Evolutionary conservation across 2,329 filamentous ascomycete genomes (phyloP).

Genomic region (Aspergillus thermomutatus): DNA sequence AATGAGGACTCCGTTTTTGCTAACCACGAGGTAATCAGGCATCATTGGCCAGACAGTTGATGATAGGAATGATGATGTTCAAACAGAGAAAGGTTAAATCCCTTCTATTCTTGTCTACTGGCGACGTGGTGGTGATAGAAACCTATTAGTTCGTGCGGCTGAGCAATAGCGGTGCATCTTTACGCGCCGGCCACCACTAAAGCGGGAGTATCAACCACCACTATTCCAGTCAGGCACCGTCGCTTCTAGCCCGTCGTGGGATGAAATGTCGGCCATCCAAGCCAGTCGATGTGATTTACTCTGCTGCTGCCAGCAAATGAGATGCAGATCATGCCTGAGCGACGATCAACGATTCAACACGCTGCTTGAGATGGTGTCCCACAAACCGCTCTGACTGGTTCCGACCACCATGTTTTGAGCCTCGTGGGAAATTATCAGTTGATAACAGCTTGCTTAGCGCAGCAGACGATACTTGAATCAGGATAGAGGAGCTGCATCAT

Average conservation of each 20-base stretch:
- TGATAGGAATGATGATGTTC: neutral
- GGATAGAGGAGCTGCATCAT: neutral
- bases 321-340: constrained; percentile 3
- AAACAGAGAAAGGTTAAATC: neutral
- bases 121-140: neutral
- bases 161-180: constrained; percentile 13
- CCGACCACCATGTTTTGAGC: neutral
- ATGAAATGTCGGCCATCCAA: neutral
- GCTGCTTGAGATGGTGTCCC: neutral
- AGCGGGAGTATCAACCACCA: neutral
- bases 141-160: neutral
- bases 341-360: neutral
- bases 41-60: neutral
- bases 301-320: neutral
- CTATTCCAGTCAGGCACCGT: neutral
- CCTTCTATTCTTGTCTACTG: neutral
- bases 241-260: neutral
- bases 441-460: neutral
- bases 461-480: neutral
- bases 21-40: neutral
- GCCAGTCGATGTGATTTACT: neutral
- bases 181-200: constrained; percentile 19
- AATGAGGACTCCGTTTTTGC: neutral
- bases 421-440: neutral
- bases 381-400: neutral